These are phyloP conservation scores for Ogataea paraovalis DNA, from an alignment of 805 yeast species.

Conservation along the genomic window DNA sequence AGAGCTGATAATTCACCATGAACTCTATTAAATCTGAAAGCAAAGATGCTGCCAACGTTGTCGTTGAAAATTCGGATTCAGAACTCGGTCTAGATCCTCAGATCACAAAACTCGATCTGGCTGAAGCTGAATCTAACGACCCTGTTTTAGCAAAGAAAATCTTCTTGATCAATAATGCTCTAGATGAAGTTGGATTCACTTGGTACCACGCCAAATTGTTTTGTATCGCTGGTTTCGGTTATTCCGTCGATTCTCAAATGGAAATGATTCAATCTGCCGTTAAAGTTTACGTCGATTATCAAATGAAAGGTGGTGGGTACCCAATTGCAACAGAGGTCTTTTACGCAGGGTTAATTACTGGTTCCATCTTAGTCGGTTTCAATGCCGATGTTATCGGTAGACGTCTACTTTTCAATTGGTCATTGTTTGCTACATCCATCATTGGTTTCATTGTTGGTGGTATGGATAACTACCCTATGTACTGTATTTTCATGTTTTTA, in stretches of 20 bases:
- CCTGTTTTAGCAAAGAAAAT: slow-evolving; percentile 37
- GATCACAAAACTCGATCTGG: slow-evolving; percentile 15
- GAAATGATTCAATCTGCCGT: slow-evolving; percentile 45
- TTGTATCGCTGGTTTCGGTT: slow-evolving; percentile 53
- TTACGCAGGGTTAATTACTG: slow-evolving; percentile 48
- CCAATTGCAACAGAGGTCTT: slow-evolving; percentile 44
- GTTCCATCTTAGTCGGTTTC: slow-evolving; percentile 55
- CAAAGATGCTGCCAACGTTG: slow-evolving; percentile 3
- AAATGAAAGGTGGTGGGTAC: slow-evolving; percentile 40
- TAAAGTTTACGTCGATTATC: slow-evolving; percentile 42
- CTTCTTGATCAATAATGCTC: slow-evolving; percentile 45
- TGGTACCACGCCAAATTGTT: slow-evolving; percentile 49
- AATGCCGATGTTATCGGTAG: slow-evolving; percentile 54
- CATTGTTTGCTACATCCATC: slow-evolving; percentile 44
- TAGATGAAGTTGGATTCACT: slow-evolving; percentile 61
- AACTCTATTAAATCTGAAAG: slow-evolving; percentile 1
- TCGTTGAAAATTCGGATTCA: neutral
- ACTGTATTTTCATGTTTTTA: slow-evolving; percentile 45
- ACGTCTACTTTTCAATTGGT: slow-evolving; percentile 46
- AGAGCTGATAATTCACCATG: neutral
- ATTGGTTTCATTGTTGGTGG: slow-evolving; percentile 55
- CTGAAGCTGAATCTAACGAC: slow-evolving; percentile 30
- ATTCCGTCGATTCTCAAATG: slow-evolving; percentile 51
- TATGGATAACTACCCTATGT: slow-evolving; percentile 45
- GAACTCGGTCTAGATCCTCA: slow-evolving; percentile 8